These are phyloP conservation scores for Penicillium tannophilum DNA, from an alignment of 495 filamentous ascomycete species.

Conservation along the genomic window DNA sequence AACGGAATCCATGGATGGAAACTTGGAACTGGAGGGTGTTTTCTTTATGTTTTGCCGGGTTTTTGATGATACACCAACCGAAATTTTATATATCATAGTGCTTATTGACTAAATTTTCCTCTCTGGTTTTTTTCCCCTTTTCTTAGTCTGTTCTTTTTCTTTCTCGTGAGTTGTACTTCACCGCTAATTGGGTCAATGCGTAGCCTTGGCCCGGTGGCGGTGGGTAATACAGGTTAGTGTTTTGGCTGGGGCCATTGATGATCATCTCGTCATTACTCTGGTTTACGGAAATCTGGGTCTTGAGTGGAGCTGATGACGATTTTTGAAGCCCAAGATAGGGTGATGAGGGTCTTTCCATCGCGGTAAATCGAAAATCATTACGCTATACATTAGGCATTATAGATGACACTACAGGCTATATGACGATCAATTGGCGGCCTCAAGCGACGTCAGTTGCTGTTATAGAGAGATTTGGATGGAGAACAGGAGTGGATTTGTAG, in stretches of 20 bases:
- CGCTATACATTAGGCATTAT: too few relatives aligned
- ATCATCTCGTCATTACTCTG: constrained; percentile 14
- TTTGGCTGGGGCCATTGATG: constrained; percentile 7
- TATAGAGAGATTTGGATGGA: too few relatives aligned
- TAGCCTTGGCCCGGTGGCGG: constrained; percentile 5
- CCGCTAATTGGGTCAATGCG: constrained; percentile 21
- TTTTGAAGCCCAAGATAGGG: neutral
- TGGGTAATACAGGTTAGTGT: neutral
- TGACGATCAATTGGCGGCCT: too few relatives aligned
- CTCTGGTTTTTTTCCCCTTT: constrained; percentile 5
- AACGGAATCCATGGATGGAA: neutral
- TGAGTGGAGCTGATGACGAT: constrained; percentile 11
- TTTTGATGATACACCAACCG: constrained; percentile 36
- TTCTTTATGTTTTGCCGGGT: constrained; percentile 9
- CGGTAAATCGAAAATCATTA: too few relatives aligned
- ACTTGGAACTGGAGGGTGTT: neutral
- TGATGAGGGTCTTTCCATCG: neutral
- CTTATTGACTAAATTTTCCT: constrained; percentile 20
- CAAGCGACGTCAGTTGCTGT: too few relatives aligned
- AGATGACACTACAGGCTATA: too few relatives aligned
- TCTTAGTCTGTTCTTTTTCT: neutral
- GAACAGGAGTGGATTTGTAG: too few relatives aligned
- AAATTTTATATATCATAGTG: constrained; percentile 36
- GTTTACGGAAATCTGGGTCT: constrained; percentile 1
- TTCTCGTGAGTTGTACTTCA: constrained; percentile 9